Evolutionary conservation across 1,284 basidiomycete species (phyloP).

Genomic region (Athelia sp.): DNA sequence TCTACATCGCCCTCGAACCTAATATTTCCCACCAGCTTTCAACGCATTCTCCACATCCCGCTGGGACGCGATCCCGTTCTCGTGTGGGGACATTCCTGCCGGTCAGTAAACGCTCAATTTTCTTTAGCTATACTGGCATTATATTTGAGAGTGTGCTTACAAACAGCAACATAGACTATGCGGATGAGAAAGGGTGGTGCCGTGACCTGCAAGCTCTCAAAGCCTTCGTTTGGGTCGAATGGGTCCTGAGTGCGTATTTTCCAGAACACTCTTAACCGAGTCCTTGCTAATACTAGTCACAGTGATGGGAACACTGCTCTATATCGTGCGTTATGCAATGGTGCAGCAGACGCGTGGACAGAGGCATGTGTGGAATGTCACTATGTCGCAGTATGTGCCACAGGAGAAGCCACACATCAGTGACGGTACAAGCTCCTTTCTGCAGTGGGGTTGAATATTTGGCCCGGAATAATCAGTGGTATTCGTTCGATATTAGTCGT

Average conservation of each 20-base stretch:
- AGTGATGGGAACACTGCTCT: no score
- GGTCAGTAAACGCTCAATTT: conserved; percentile 23
- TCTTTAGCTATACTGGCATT: not conserved
- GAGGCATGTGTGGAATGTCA: no score
- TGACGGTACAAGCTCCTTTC: no score
- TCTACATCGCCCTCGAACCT: conserved; percentile 1
- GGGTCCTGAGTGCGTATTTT: conserved; percentile 40
- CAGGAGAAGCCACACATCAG: no score
- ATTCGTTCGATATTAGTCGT: no score
- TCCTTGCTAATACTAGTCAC: no score
- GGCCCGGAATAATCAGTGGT: no score
- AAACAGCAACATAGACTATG: conserved; percentile 37
- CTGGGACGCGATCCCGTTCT: conserved; percentile 42
- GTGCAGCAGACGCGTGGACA: no score
- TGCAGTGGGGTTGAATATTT: no score
- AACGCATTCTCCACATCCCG: conserved; percentile 57
- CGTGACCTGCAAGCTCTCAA: conserved; percentile 49
- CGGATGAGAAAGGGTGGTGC: conserved; percentile 47
- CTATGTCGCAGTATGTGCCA: no score
- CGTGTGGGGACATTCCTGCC: conserved; percentile 42
- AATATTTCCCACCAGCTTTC: conserved; percentile 32
- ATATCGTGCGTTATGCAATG: no score
- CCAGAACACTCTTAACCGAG: no score
- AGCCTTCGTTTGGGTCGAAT: conserved; percentile 54
- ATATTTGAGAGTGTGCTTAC: not conserved